Conservation (phyloP, 106 monocot genomes). For the Amphibolis antarctica region DNA sequence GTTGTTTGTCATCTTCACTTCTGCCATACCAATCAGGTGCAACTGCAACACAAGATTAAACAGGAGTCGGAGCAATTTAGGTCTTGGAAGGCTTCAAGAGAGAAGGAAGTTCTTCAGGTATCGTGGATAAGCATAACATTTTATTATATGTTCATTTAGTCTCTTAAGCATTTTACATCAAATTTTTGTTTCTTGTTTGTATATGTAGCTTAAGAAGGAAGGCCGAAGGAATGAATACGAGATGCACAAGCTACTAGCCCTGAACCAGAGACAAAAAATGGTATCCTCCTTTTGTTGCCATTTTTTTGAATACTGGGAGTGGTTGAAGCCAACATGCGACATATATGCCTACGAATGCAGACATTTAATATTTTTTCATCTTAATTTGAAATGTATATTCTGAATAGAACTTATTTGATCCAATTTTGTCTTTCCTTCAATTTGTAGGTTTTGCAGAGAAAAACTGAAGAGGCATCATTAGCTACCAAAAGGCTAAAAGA, state of each 20-base stretch:
- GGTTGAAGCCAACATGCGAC: no score
- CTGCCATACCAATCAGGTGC: constrained; percentile 37
- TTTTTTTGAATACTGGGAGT: no score
- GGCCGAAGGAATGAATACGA: constrained; percentile 92
- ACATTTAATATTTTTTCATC: no score
- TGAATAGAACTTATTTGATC: no score
- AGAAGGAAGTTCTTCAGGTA: constrained; percentile 98
- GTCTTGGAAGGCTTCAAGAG: constrained; percentile 82
- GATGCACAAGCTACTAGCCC: constrained; percentile 86
- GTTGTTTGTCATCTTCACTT: no score
- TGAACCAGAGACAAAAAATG: constrained; percentile 98
- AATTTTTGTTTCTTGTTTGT: background rate
- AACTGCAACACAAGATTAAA: constrained; percentile 92
- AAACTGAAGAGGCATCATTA: constrained; percentile 87
- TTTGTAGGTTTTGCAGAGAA: constrained; percentile 77
- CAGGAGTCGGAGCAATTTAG: constrained; percentile 97
- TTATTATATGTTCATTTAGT: background rate
- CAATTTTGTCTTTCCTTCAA: constrained; percentile 1
- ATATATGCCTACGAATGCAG: no score
- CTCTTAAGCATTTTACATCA: background rate
- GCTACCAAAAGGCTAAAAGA: constrained; percentile 88
- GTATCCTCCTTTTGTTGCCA: constrained; percentile 14
- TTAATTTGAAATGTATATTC: no score
- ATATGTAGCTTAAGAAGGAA: constrained; percentile 83
- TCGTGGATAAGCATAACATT: background rate